A percentile compares a stretch with the other conserved stretches of the same genome.
Conservation (phyloP, 108 stramenopile species). For the Cyclostephanos tholiformis region DNA sequence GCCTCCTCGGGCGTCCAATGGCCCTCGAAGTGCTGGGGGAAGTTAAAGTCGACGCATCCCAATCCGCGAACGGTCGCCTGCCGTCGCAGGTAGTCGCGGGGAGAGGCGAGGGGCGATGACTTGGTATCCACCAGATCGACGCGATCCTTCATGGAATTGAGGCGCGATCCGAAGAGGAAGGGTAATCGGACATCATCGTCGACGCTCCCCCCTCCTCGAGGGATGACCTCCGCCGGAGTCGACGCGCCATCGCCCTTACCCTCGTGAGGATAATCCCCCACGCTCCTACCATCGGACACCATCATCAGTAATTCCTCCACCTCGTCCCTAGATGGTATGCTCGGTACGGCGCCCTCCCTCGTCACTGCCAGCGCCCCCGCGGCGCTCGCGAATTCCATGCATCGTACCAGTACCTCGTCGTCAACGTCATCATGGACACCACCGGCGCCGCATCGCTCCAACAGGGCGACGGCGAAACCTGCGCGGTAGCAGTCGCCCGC, state of each 20-base stretch:
- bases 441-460: constrained; percentile 46
- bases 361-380: constrained; percentile 76
- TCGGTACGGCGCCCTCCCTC: constrained; percentile 58
- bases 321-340: constrained; percentile 56
- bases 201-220: constrained; percentile 26
- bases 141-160: constrained; percentile 90
- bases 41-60: constrained; percentile 88
- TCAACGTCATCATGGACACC: constrained; percentile 4
- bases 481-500: constrained; percentile 88
- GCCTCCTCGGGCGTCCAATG: constrained; percentile 57
- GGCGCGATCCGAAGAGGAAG: constrained; percentile 75
- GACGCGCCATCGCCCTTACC: too few species aligned
- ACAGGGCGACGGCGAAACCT: constrained; percentile 75
- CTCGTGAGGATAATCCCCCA: too few species aligned
- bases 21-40: constrained; percentile 79
- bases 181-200: constrained; percentile 56
- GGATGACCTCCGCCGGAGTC: constrained; percentile 19
- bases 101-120: constrained; percentile 30
- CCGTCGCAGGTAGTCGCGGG: constrained; percentile 65
- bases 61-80: constrained; percentile 71
- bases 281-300: background rate
- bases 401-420: constrained; percentile 27
- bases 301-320: constrained; percentile 42
- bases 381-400: constrained; percentile 74
- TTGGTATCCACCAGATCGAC: constrained; percentile 60